Conservation (phyloP, 495 filamentous ascomycete genomes). For the Glutinoglossum americanum region DNA sequence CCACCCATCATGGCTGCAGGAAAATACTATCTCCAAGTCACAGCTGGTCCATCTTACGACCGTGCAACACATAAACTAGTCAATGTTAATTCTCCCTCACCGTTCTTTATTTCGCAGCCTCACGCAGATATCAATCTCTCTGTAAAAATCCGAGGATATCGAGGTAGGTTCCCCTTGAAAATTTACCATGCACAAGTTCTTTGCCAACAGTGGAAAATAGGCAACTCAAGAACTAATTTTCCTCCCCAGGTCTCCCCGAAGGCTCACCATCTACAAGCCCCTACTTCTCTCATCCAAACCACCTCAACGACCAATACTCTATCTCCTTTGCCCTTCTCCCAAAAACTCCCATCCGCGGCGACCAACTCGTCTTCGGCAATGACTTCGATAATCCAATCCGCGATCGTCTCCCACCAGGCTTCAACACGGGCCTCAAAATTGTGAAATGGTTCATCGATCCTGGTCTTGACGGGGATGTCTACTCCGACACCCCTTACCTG, state of each 20-base stretch:
- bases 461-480: slow-evolving; percentile 65
- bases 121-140: slow-evolving; percentile 36
- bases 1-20: background rate
- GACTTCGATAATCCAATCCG: slow-evolving; percentile 79
- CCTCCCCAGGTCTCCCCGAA: slow-evolving; percentile 11
- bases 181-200: too few species aligned
- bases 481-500: slow-evolving; percentile 66
- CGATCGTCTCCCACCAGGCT: slow-evolving; percentile 68
- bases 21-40: slow-evolving; percentile 49
- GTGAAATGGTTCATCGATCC: slow-evolving; percentile 79
- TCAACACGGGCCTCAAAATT: slow-evolving; percentile 55
- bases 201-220: too few species aligned
- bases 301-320: slow-evolving; percentile 58
- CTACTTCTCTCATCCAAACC: slow-evolving; percentile 53
- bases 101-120: slow-evolving; percentile 35
- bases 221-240: background rate
- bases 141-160: slow-evolving; percentile 46
- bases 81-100: slow-evolving; percentile 42
- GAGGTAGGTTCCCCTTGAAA: slow-evolving; percentile 17
- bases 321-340: slow-evolving; percentile 57
- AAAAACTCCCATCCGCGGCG: slow-evolving; percentile 39
- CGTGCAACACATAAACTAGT: slow-evolving; percentile 39
- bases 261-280: slow-evolving; percentile 23
- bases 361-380: slow-evolving; percentile 73
- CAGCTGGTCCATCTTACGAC: slow-evolving; percentile 57